Evolutionary conservation across 2,329 filamentous ascomycete genomes (phyloP), one percentile per base, ranked within the genome.

Genomic region (Aspergillus flavus): DNA sequence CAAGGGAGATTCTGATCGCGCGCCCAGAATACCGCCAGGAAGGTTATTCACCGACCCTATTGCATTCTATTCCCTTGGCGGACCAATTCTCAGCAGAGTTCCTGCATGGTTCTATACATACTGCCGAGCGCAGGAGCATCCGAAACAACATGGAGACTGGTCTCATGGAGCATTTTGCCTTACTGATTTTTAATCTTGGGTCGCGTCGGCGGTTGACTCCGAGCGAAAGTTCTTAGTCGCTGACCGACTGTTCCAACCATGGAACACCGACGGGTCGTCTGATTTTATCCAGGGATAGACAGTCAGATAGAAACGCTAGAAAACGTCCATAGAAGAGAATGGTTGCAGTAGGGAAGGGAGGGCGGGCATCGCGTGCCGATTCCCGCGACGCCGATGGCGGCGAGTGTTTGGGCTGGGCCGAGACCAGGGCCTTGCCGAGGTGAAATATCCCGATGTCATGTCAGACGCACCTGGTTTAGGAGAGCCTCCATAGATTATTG

Each of bases 321-420:
- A 41, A 39, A 12, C 16, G 14, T 23, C 10, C 12, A 41, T 12
- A 39, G 52, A 26, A 46, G 16, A 21, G 52, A 3, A 21, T 36
- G 30, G 23, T 30, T 9, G 7, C 4, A 19, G 36, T 14, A n/a
- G 52, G 16, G 21, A 16, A 57, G 21, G 46, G 48, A 21, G 54
- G 39, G 43, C 32, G 59, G 59, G 19, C 46, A n/a, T 48, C 45
- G 54, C 61, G 68, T 72, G 70, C 70, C 70, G 70, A 72, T 64
- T 65, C 61, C 70, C 70, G 70, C 56, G 59, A 62, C 63, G 62
- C 66, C 52, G 52, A 55, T 55, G 52, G 34, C 30, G 52, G 52
- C 52, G 21, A 55, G 32, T 23, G 10, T 36, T 21, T 14, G 21
- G 67, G 52, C 64, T 65, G 64, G 64, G 61, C 69, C 69, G 67